These are phyloP conservation scores for Eucalyptus viminalis DNA, from an alignment of 345 rosid genomes.

Conservation along the genomic window DNA sequence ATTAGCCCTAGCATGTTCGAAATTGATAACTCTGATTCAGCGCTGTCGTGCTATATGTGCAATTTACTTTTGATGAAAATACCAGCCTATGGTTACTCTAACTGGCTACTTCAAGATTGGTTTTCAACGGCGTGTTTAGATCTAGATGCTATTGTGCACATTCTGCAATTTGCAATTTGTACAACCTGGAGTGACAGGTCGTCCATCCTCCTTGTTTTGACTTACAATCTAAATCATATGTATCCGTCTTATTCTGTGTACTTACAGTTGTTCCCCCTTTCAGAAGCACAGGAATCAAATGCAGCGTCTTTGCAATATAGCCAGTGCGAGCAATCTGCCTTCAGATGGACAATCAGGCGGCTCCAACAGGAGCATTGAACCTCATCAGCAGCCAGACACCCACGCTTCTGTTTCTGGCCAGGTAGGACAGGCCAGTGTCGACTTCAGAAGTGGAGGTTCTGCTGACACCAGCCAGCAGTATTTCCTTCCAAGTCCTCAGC, in stretches of 20 bases:
- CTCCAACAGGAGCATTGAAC: not conserved
- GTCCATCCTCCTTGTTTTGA: not conserved
- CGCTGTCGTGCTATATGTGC: not conserved
- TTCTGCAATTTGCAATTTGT: not conserved
- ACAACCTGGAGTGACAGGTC: not conserved
- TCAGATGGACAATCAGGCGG: not conserved
- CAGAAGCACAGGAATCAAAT: slow-evolving; percentile 35
- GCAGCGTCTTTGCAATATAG: not conserved
- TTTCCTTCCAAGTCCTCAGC: not conserved
- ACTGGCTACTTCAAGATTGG: not conserved
- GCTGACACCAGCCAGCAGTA: not conserved
- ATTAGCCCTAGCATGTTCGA: not conserved
- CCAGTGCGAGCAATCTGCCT: not conserved
- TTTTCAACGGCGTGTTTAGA: not conserved
- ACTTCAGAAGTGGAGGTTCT: not conserved
- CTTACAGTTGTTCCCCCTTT: not conserved
- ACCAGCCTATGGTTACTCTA: not conserved
- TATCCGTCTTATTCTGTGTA: not conserved
- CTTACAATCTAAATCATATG: not conserved
- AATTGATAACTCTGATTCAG: not conserved
- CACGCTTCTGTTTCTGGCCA: not conserved
- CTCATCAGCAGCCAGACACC: not conserved
- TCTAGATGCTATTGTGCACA: not conserved
- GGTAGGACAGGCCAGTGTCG: not conserved
- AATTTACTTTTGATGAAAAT: not conserved